Percentiles rank a stretch among this genome's conserved stretches.
Evolutionary conservation across 2,329 filamentous ascomycete species (phyloP).

Genomic region (Colletotrichum sp.): DNA sequence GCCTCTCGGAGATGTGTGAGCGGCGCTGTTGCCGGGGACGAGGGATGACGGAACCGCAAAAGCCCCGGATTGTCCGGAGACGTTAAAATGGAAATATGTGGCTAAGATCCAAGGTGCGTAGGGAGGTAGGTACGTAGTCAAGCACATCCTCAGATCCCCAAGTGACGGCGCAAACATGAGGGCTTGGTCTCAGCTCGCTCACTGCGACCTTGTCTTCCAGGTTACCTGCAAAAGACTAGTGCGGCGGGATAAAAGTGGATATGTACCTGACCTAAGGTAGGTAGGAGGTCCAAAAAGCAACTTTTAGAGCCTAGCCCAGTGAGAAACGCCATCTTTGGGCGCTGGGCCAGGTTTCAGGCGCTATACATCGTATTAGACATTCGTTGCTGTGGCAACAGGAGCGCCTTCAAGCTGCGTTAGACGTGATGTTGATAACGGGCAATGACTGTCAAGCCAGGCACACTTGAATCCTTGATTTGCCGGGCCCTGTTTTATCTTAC

Average conservation of each 20-base stretch:
- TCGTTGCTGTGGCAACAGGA: neutral
- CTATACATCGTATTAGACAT: neutral
- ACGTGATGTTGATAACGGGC: neutral
- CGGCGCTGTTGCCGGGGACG: neutral
- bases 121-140: neutral
- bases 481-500: neutral
- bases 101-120: neutral
- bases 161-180: neutral
- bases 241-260: neutral
- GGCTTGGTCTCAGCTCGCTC: neutral
- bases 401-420: neutral
- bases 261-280: neutral
- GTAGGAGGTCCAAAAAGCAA: neutral
- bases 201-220: neutral
- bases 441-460: neutral
- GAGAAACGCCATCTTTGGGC: neutral
- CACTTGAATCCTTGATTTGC: neutral
- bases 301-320: neutral
- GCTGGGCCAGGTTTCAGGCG: neutral
- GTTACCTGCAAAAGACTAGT: neutral
- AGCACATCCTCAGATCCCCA: neutral
- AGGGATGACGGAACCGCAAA: neutral
- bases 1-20: neutral
- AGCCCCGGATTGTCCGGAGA: neutral
- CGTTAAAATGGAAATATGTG: neutral